Evolutionary conservation across 805 yeast species (phyloP), one percentile per base, ranked within the genome.

Genomic region (Metschnikowia corniflorae): DNA sequence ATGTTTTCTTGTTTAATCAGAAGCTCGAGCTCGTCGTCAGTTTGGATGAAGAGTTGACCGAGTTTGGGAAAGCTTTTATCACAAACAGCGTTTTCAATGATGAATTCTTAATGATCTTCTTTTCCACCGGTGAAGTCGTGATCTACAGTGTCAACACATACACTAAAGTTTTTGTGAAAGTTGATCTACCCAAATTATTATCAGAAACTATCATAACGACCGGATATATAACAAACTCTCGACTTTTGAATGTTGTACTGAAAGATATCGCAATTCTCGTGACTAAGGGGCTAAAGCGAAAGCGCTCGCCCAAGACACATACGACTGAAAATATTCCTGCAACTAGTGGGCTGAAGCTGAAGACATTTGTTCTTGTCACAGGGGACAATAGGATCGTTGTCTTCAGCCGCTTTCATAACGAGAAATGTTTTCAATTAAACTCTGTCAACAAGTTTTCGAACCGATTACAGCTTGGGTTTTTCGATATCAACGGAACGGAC

Each of bases 301-400:
- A 55, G 33, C 41, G 51, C 16, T 7, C 10, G 10, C 18, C 20
- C 20, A 12, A 7, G 13, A 27, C 20, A 2, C 9, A 20, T 7
- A 7, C 22, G 9, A 7, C 22, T 3, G 14, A 26, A 2, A 35
- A 29, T 29, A n/a, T 10, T 10, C 24, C 24, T 10, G 5, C 24
- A 3, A 15, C 35, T 13, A 27, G 37, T 14, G 8, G 21, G 21
- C 33, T 29, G 6, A 65, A 49, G 58, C 66, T 51, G 49, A 69
- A 65, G 37, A 68, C 65, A 0, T 83, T 82, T 47, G 69, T 84
- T 29, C 72, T 81, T 31, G 85, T 82, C 5, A 82, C 89, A 2
- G 89, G 87, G 40, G 89, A 82, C 53, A 85, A 83, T 50, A 73
- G 87, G 55, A 63, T 84, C 14, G 74, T 85, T 32, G 74, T 77